Evolutionary conservation across 2,329 filamentous ascomycete species (phyloP), one percentile per base, ranked within the genome.

Genomic region (Fonsecaea nubica): DNA sequence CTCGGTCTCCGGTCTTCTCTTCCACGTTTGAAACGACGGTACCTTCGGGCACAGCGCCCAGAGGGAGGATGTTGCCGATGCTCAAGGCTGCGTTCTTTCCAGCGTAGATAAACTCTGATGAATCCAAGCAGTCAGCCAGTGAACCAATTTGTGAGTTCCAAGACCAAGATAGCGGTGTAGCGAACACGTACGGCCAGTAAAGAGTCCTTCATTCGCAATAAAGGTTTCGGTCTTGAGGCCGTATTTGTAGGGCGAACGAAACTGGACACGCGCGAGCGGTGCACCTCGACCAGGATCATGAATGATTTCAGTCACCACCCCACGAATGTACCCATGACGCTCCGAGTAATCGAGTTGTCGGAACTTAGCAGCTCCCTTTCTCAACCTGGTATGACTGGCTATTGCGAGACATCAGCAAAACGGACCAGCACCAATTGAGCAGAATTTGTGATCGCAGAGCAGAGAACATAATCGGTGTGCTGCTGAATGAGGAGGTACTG

Each of bases 121-220:
- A 13, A 7, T 3, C 18, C 45, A 25, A 12, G 45, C 45, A 50
- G 18, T 50, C 18, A 95, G 82, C 95, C 95, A 3, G 32, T 61
- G 40, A 33, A 36, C 18, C 13, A 8, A 1, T n/a, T 50, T 45
- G 7, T 50, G 42, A 50, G 30, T 45, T 40, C 42, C 25, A 50
- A 45, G n/a, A 9, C 30, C 12, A 21, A n/a, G 13, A 40, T 12
- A 18, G 35, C 25, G 42, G 18, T 12, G 15, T 1, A 35, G 15
- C 15, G 18, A 30, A 35, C 18, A 59, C 57, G 18, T 61, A 61
- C 33, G 45, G 21, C 45, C 45, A 75, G 95, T 97, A 92, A 98
- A 99, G 93, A 98, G 97, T 87, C 95, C 95, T 88, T 98, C 95
- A 86, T 98, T 99, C 85, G 95, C 95, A 81, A 99, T 99, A 90